Evolutionary conservation across 2,329 filamentous ascomycete genomes (phyloP).

Genomic region (Oidium heveae): DNA sequence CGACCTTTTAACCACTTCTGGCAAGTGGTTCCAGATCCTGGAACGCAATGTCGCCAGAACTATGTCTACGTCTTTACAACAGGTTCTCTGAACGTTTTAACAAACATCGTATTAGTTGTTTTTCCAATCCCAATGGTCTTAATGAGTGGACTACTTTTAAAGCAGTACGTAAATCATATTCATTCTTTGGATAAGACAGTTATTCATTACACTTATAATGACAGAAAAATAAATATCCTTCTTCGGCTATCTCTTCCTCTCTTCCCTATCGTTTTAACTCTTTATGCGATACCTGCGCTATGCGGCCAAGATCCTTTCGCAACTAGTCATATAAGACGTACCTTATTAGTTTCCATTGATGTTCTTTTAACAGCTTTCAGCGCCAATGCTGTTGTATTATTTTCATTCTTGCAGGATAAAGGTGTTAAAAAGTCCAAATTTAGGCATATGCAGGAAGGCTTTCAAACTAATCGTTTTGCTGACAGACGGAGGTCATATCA

Average conservation of each 20-base stretch:
- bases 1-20: conserved; percentile 49
- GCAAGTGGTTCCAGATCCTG: conserved; percentile 64
- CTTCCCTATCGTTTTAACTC: conserved; percentile 49
- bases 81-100: conserved; percentile 63
- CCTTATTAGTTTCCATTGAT: conserved; percentile 69
- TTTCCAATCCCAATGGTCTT: conserved; percentile 79
- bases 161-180: conserved; percentile 13
- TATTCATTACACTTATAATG: too few relatives aligned
- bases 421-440: conserved; percentile 78
- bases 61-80: conserved; percentile 69
- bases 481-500: not conserved
- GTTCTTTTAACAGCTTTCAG: conserved; percentile 66
- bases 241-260: conserved; percentile 65
- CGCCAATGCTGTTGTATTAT: conserved; percentile 74
- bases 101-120: conserved; percentile 60
- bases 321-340: conserved; percentile 50
- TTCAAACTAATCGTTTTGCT: not conserved
- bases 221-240: conserved; percentile 52
- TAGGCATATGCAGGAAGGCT: conserved; percentile 12
- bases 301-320: conserved; percentile 34
- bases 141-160: conserved; percentile 44
- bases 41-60: conserved; percentile 58
- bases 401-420: conserved; percentile 71
- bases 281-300: conserved; percentile 52
- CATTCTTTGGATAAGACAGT: not conserved